Evolutionary conservation across 140 eudicot species (phyloP).

Genomic region (Stevia rebaudiana): DNA sequence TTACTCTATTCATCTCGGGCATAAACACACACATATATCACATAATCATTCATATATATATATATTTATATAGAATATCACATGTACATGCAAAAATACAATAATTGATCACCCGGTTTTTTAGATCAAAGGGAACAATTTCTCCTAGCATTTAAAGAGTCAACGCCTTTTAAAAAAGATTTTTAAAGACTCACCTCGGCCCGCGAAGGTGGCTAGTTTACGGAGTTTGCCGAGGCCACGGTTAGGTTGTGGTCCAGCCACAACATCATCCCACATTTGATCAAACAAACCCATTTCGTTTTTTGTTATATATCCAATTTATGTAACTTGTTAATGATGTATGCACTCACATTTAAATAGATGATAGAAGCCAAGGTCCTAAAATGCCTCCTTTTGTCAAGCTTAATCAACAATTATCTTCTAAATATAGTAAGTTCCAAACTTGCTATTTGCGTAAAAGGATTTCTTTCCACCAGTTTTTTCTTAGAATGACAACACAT

Average conservation of each 20-base stretch:
- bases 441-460: not conserved
- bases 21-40: too few relatives aligned
- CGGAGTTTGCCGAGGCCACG: constrained; percentile 68
- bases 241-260: constrained; percentile 79
- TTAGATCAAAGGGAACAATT: too few relatives aligned
- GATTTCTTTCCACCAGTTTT: too few relatives aligned
- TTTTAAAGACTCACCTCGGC: constrained; percentile 22
- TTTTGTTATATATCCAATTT: not conserved
- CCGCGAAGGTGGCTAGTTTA: constrained; percentile 27
- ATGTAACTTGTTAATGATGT: not conserved
- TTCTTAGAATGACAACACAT: too few relatives aligned
- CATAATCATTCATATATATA: too few relatives aligned
- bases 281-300: constrained; percentile 45
- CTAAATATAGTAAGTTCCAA: not conserved
- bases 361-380: constrained; percentile 13
- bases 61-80: too few relatives aligned
- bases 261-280: constrained; percentile 74
- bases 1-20: too few relatives aligned
- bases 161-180: too few relatives aligned
- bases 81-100: too few relatives aligned
- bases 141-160: too few relatives aligned
- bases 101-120: too few relatives aligned
- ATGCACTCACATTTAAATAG: not conserved
- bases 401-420: constrained; percentile 7
- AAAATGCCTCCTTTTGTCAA: constrained; percentile 11